These are phyloP conservation scores for Penicillium steckii DNA, from an alignment of 495 filamentous ascomycete species.

Conservation along the genomic window DNA sequence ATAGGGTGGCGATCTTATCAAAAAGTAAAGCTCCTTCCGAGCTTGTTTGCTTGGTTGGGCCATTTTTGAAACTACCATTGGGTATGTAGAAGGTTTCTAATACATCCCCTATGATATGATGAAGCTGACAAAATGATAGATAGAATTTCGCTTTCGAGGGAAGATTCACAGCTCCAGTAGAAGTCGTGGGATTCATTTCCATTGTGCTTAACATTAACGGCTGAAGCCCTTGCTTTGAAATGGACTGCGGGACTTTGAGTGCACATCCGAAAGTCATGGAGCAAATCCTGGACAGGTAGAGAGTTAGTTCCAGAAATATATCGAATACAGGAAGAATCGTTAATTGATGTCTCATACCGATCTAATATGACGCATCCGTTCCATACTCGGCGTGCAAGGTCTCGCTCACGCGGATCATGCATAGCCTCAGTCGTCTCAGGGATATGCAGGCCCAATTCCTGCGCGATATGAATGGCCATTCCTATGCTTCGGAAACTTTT, in stretches of 20 bases:
- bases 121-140: slow-evolving; percentile 11
- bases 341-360: slow-evolving; percentile 3
- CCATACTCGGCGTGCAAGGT: slow-evolving; percentile 20
- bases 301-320: not conserved
- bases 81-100: slow-evolving; percentile 11
- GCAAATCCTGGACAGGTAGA: not conserved
- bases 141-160: slow-evolving; percentile 13
- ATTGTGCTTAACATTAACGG: not conserved
- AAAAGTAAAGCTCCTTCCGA: not conserved
- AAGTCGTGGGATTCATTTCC: not conserved
- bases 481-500: slow-evolving; percentile 40
- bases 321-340: too few species aligned
- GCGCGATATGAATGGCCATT: slow-evolving; percentile 51
- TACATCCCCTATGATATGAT: slow-evolving; percentile 15
- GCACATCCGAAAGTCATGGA: slow-evolving; percentile 15
- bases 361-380: slow-evolving; percentile 25
- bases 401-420: slow-evolving; percentile 8
- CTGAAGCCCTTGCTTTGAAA: slow-evolving; percentile 11
- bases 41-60: not conserved
- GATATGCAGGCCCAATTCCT: slow-evolving; percentile 70
- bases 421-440: slow-evolving; percentile 17
- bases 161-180: not conserved
- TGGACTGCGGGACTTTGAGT: slow-evolving; percentile 10
- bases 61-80: not conserved
- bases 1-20: slow-evolving; percentile 10